phyloP scores from a whole-genome alignment of 345 rosid genomes.

The Euphorbia peplus region DNA sequence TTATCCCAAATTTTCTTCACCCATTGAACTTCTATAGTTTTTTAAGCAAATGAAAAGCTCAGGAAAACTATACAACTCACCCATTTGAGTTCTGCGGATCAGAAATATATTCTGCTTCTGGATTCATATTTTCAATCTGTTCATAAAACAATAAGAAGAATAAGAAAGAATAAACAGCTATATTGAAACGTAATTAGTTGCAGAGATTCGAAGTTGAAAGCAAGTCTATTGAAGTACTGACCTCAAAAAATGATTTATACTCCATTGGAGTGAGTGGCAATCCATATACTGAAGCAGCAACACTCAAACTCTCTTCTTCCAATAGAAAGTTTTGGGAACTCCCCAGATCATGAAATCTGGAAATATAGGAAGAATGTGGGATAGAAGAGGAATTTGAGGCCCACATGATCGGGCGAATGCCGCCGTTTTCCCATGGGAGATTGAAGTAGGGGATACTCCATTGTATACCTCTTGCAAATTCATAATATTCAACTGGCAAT shows the following conservation, averaged over 20 bases:
- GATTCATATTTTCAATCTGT: slow-evolving; percentile 62
- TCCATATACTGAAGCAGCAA: slow-evolving; percentile 52
- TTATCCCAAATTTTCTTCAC: background rate
- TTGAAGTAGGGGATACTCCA: slow-evolving; percentile 89
- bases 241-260: slow-evolving; percentile 75
- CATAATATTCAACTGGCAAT: slow-evolving; percentile 72
- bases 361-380: slow-evolving; percentile 49
- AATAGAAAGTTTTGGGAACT: slow-evolving; percentile 23
- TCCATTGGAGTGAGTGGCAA: slow-evolving; percentile 73
- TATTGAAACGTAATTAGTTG: background rate
- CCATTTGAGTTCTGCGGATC: slow-evolving; percentile 49
- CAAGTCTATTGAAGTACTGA: slow-evolving; percentile 19
- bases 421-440: slow-evolving; percentile 86
- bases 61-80: slow-evolving; percentile 35
- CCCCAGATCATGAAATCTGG: slow-evolving; percentile 22
- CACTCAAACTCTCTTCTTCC: slow-evolving; percentile 26
- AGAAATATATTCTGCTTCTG: slow-evolving; percentile 63
- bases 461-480: slow-evolving; percentile 60
- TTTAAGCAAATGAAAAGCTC: slow-evolving; percentile 2
- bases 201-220: background rate
- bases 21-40: background rate
- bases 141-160: slow-evolving; percentile 1
- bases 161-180: slow-evolving; percentile 5
- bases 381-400: slow-evolving; percentile 44
- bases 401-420: slow-evolving; percentile 50